phyloP scores from a whole-genome alignment of 148 eudicot genomes.

The Camellia lanceoleosa region DNA sequence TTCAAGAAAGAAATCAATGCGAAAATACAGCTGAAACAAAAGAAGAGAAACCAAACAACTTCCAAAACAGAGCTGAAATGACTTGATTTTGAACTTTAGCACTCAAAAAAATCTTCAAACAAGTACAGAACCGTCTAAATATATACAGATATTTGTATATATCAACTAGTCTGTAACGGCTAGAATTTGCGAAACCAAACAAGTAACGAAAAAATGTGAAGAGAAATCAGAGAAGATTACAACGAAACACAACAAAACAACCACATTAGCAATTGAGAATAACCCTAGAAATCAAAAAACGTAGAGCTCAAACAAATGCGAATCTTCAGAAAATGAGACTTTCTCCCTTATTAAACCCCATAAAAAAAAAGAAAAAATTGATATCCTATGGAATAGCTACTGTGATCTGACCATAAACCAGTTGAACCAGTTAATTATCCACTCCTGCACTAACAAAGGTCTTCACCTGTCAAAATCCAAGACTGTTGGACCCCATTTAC shows the following conservation, averaged over 20 bases:
- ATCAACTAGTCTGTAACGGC: constrained; percentile 10
- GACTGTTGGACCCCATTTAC: no score
- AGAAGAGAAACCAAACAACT: constrained; percentile 4
- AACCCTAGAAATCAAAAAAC: neutral
- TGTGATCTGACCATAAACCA: no score
- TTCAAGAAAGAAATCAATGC: neutral
- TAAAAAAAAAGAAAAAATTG: no score
- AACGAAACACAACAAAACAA: neutral
- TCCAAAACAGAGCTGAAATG: neutral
- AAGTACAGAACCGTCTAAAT: neutral
- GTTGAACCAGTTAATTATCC: no score
- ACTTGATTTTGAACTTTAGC: neutral
- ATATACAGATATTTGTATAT: neutral
- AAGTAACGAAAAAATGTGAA: neutral
- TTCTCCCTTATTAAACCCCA: no score
- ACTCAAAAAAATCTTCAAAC: neutral
- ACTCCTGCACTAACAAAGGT: no score
- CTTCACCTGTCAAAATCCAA: no score
- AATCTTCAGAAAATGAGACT: neutral
- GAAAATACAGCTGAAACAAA: constrained; percentile 13
- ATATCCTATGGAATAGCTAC: no score
- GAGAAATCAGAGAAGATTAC: neutral
- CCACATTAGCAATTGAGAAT: neutral
- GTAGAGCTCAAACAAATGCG: neutral
- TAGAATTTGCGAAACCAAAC: neutral